These are phyloP conservation scores for Beauveria australis DNA, from an alignment of 2,329 filamentous ascomycete genomes.

Conservation along the genomic window DNA sequence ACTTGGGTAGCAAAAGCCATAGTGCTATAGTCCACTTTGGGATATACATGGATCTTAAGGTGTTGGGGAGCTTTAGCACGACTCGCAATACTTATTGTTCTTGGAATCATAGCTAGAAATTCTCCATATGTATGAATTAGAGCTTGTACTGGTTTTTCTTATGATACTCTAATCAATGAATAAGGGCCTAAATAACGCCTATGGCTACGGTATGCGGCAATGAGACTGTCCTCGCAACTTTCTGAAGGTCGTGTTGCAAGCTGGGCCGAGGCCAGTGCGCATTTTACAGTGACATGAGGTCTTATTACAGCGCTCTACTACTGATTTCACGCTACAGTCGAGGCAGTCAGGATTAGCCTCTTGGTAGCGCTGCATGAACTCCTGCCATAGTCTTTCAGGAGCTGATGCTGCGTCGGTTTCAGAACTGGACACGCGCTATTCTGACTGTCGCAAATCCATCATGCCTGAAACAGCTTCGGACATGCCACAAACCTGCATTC, in stretches of 20 bases:
- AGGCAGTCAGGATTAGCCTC: not conserved
- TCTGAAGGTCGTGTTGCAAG: not conserved
- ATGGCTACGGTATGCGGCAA: not conserved
- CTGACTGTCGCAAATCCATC: not conserved
- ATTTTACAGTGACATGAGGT: not conserved
- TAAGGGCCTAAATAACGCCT: not conserved
- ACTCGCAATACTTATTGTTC: not conserved
- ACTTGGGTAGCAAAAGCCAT: not conserved
- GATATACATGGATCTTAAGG: not conserved
- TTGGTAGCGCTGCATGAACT: not conserved
- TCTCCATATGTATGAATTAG: not conserved
- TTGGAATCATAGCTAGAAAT: not conserved
- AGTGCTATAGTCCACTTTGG: not conserved
- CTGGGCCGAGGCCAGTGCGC: not conserved
- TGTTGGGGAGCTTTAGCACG: not conserved
- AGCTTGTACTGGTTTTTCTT: too few species aligned
- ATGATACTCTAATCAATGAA: not conserved
- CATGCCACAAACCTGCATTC: not conserved
- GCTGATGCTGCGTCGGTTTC: slow-evolving; percentile 9
- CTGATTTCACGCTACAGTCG: not conserved
- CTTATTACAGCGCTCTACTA: not conserved
- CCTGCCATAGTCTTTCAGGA: not conserved
- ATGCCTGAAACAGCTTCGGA: slow-evolving; percentile 7
- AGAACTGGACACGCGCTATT: slow-evolving; percentile 3
- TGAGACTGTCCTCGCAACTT: not conserved